Evolutionary conservation across 768 basidiomycete genomes (phyloP), one percentile per base, ranked within the genome.

Genomic region (Suillus variegatus): DNA sequence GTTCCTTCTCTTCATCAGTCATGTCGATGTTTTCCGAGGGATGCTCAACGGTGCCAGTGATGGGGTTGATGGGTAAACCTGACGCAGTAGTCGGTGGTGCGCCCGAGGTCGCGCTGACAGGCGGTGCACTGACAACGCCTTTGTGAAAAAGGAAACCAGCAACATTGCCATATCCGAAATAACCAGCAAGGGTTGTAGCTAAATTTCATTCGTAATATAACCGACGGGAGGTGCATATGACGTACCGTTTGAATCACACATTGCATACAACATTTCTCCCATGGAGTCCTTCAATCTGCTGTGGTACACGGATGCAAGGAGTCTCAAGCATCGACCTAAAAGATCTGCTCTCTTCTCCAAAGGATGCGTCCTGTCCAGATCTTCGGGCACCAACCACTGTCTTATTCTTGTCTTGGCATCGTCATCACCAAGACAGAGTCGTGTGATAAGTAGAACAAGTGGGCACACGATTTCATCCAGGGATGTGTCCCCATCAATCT

Each of bases 1-100:
- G 80, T 73, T 97, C 94, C 76, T 97, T 97, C 82, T 99, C 97
- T 74, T 96, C 95, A 38, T 96, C 90, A 0, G 94, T 91, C 95
- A 99, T 97, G 60, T 86, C 79, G 73, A 56, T 75, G 20, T 81
- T 71, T 56, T 78, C 80, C 3, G 77, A 75, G 62, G 78, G 76
- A 43, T 62, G 65, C 63, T 83, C 78, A 7, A 82, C 84, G 14
- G 88, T 87, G n/a, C 94, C 95, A 1, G 95, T 97, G 73, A 94
- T 95, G 2, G 93, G 94, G 74, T 94, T 91, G 74, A 93, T 91
- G 7, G 82, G 76, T 35, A 80, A 77, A 20, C 82, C 82, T 9
- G 72, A 60, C 10, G 79, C 22, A 2, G 80, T 76, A 3, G 80
- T 75, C 6, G 64, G 72, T 1, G 79, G 73, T 28, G 79, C 75